Percentiles rank a stretch among this genome's conserved stretches.
Conservation (phyloP, 768 basidiomycete genomes). For the Chlorophyllum brunneum region DNA sequence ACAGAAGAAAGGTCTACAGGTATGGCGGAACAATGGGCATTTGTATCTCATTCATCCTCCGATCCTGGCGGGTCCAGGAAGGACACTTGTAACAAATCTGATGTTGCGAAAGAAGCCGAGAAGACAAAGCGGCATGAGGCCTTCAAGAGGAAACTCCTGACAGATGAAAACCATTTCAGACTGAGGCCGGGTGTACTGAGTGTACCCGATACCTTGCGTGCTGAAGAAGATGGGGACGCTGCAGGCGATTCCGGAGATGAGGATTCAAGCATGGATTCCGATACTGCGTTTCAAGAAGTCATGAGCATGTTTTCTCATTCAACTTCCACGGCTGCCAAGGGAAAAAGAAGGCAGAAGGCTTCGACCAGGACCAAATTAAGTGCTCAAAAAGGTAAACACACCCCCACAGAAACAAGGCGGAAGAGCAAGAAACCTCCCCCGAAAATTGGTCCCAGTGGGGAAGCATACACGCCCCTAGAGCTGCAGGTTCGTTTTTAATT, state of each 20-base stretch:
- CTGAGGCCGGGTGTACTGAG: constrained; percentile 13
- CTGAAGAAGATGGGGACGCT: constrained; percentile 12
- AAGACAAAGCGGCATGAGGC: constrained; percentile 34
- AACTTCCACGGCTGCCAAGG: constrained; percentile 23
- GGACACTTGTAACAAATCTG: neutral
- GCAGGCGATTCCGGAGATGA: constrained; percentile 15
- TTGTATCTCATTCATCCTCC: neutral
- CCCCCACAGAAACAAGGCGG: constrained; percentile 15
- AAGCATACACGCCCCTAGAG: constrained; percentile 75
- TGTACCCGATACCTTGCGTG: constrained; percentile 12
- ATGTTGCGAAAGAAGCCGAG: constrained; percentile 11
- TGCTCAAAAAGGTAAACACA: constrained; percentile 16
- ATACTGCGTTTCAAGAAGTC: constrained; percentile 45
- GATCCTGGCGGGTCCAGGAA: neutral
- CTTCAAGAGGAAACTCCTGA: constrained; percentile 47
- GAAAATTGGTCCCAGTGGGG: constrained; percentile 63
- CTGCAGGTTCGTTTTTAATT: constrained; percentile 42
- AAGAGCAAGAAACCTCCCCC: constrained; percentile 29
- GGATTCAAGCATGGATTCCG: constrained; percentile 27
- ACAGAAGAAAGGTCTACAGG: neutral
- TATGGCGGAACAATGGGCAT: constrained; percentile 7
- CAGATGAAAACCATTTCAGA: constrained; percentile 38
- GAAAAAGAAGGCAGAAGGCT: constrained; percentile 30
- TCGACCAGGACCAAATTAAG: neutral
- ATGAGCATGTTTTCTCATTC: constrained; percentile 40